A percentile compares a stretch with the other conserved stretches of the same genome.
phyloP scores from a whole-genome alignment of 192 early-diverging fungal species.

The Podila epicladia region DNA sequence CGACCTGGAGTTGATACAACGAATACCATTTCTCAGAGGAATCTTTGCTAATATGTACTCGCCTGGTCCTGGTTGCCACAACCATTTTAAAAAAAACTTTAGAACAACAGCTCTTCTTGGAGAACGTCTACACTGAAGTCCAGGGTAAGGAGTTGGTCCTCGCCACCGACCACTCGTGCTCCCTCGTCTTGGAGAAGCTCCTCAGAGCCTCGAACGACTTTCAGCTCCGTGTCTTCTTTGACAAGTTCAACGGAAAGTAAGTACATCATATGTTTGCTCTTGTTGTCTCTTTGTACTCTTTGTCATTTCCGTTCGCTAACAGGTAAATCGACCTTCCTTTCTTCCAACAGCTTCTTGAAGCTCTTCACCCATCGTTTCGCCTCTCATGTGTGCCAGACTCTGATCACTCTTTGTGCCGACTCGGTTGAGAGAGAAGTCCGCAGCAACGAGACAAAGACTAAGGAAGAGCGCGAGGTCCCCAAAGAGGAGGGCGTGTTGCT shows the following conservation, averaged over 20 bases:
- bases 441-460: constrained; percentile 47
- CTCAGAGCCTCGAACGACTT: constrained; percentile 74
- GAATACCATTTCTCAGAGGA: too few relatives aligned
- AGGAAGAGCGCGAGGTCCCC: constrained; percentile 26
- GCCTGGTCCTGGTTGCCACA: not conserved
- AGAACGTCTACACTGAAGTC: constrained; percentile 80
- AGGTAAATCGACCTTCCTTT: not conserved
- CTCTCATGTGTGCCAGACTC: constrained; percentile 88
- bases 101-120: constrained; percentile 76
- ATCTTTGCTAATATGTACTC: not conserved
- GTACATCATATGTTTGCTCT: constrained; percentile 15
- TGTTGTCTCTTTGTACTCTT: not conserved
- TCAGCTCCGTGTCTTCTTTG: constrained; percentile 78
- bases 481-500: constrained; percentile 65
- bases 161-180: constrained; percentile 80
- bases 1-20: too few relatives aligned
- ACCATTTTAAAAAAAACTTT: not conserved
- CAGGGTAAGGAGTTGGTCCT: constrained; percentile 78
- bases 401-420: constrained; percentile 75
- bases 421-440: constrained; percentile 80
- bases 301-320: not conserved
- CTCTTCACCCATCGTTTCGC: constrained; percentile 87
- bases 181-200: constrained; percentile 83
- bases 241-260: constrained; percentile 64
- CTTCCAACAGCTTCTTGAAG: constrained; percentile 53